Percentiles rank a stretch among this genome's conserved stretches.
Conservation (phyloP, 306 rosid species). For the Corylus heterophylla region DNA sequence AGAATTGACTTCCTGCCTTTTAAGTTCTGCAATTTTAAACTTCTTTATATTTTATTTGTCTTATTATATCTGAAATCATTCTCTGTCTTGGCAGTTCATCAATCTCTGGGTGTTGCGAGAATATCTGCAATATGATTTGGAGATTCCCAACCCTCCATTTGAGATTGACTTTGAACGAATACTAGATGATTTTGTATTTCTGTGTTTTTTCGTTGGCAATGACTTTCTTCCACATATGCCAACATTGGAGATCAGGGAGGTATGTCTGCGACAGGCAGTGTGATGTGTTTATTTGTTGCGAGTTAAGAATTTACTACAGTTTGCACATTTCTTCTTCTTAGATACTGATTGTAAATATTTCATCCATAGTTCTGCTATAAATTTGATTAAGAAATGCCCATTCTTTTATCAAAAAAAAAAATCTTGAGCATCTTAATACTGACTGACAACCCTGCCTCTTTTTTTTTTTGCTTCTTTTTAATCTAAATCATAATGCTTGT, state of each 20-base stretch:
- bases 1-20: conserved; percentile 25
- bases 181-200: conserved; percentile 84
- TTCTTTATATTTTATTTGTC: conserved; percentile 13
- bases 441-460: neutral
- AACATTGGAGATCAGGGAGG: conserved; percentile 95
- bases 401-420: neutral
- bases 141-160: conserved; percentile 73
- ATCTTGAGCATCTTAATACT: neutral
- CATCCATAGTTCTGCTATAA: neutral
- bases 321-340: neutral
- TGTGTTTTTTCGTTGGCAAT: conserved; percentile 89
- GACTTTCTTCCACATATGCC: conserved; percentile 99
- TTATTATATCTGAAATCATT: conserved; percentile 25
- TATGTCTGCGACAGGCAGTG: conserved; percentile 38
- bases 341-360: neutral
- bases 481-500: conserved; percentile 24
- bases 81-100: conserved; percentile 59
- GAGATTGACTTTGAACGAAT: conserved; percentile 71
- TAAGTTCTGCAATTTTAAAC: conserved; percentile 23
- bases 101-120: conserved; percentile 88
- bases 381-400: neutral
- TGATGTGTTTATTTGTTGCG: conserved; percentile 22
- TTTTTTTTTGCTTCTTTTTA: conserved; percentile 12
- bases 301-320: conserved; percentile 21
- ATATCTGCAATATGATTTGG: conserved; percentile 79